phyloP scores from a whole-genome alignment of 148 eudicot genomes.

The Fagopyrum tataricum region DNA sequence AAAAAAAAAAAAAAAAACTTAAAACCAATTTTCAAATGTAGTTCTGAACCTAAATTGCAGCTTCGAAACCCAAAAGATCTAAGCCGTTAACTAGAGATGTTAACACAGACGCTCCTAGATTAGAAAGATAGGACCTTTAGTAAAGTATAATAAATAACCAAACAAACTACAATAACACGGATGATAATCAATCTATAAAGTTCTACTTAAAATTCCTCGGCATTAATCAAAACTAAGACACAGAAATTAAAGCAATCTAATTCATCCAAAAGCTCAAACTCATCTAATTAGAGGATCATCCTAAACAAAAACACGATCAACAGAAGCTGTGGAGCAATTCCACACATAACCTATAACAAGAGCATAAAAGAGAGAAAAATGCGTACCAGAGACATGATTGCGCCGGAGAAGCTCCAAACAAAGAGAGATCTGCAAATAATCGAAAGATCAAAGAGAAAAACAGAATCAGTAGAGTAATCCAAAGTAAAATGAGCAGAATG shows the following conservation, averaged over 20 bases:
- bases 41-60: not conserved
- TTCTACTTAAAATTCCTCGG: too few relatives aligned
- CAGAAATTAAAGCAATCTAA: not conserved
- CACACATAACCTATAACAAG: too few relatives aligned
- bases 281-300: not conserved
- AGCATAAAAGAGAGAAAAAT: not conserved
- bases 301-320: too few relatives aligned
- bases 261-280: not conserved
- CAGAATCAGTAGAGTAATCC: not conserved
- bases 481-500: not conserved
- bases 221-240: not conserved
- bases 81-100: too few relatives aligned
- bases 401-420: not conserved
- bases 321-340: not conserved
- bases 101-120: too few relatives aligned
- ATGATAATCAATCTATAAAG: too few relatives aligned
- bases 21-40: not conserved
- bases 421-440: not conserved
- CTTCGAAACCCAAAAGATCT: not conserved
- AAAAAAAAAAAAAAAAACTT: not conserved
- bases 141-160: too few relatives aligned
- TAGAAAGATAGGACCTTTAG: too few relatives aligned
- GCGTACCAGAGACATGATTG: constrained; percentile 10
- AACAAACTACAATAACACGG: too few relatives aligned
- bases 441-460: not conserved